phyloP scores from a whole-genome alignment of 108 stramenopile genomes.

The Hondaea fermentalgiana region DNA sequence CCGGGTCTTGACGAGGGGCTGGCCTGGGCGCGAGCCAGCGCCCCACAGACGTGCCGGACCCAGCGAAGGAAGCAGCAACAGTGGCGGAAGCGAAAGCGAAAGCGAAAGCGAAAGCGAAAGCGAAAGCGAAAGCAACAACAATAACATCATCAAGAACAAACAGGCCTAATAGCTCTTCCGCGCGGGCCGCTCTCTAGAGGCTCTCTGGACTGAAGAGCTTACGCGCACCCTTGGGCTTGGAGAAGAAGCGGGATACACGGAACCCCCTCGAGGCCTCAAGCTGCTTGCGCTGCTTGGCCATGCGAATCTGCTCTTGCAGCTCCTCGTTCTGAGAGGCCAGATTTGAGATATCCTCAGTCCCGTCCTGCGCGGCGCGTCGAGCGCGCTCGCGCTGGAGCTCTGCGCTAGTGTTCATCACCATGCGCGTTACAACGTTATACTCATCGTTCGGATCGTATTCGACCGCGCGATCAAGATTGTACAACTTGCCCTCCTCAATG shows the following conservation, averaged over 20 bases:
- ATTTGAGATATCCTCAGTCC: neutral
- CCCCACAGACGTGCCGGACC: too few relatives aligned
- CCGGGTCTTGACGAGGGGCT: too few relatives aligned
- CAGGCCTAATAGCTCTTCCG: too few relatives aligned
- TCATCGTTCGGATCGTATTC: neutral
- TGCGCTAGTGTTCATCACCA: neutral
- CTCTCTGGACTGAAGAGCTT: too few relatives aligned
- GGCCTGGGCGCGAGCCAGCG: too few relatives aligned
- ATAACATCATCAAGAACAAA: too few relatives aligned
- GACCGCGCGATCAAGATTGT: neutral
- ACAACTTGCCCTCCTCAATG: neutral
- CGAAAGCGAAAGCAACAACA: too few relatives aligned
- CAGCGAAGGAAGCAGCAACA: too few relatives aligned
- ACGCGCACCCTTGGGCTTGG: too few relatives aligned
- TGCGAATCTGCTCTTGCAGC: neutral
- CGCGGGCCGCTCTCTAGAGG: too few relatives aligned
- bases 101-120: too few relatives aligned
- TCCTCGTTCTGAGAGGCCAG: neutral
- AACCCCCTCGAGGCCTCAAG: neutral
- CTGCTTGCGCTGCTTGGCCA: neutral
- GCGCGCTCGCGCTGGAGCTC: neutral
- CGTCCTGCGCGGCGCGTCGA: neutral
- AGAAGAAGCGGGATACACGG: neutral
- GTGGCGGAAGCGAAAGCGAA: too few relatives aligned
- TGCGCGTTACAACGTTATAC: neutral